A percentile compares a stretch with the other conserved stretches of the same genome.
These are phyloP conservation scores for Sporothrix brunneoviolacea DNA, from an alignment of 2,329 filamentous ascomycete genomes.

Conservation along the genomic window DNA sequence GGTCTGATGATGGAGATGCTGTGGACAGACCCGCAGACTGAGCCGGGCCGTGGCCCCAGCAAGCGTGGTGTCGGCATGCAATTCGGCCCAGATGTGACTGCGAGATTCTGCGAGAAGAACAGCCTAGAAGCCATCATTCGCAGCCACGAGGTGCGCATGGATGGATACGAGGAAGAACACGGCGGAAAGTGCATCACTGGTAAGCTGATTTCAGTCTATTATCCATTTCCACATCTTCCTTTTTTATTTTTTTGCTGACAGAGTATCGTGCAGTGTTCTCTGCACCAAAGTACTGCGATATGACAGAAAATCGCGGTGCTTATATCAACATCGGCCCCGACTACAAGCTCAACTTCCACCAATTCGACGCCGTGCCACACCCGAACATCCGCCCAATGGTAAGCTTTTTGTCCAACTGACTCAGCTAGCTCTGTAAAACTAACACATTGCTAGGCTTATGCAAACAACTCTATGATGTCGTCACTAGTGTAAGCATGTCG, in stretches of 20 bases:
- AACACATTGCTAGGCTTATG: slow-evolving; percentile 60
- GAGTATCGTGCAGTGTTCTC: slow-evolving; percentile 69
- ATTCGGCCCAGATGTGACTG: slow-evolving; percentile 94
- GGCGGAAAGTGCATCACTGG: slow-evolving; percentile 90
- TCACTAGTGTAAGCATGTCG: slow-evolving; percentile 56
- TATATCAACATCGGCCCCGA: slow-evolving; percentile 95
- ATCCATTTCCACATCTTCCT: no score
- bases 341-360: slow-evolving; percentile 83
- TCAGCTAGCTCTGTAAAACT: not conserved
- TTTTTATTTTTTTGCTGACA: not conserved
- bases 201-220: slow-evolving; percentile 37
- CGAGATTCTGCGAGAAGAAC: slow-evolving; percentile 94
- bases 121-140: slow-evolving; percentile 90
- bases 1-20: slow-evolving; percentile 99
- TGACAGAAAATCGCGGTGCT: slow-evolving; percentile 94
- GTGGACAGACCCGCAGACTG: slow-evolving; percentile 91
- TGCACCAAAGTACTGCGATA: slow-evolving; percentile 94
- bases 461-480: slow-evolving; percentile 73
- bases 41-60: slow-evolving; percentile 81
- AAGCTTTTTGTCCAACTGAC: slow-evolving; percentile 21
- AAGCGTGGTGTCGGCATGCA: slow-evolving; percentile 95
- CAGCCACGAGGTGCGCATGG: slow-evolving; percentile 97
- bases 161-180: slow-evolving; percentile 97
- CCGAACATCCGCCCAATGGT: slow-evolving; percentile 92
- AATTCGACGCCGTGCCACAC: slow-evolving; percentile 95